Evolutionary conservation across 1,284 basidiomycete species (phyloP).

Genomic region (Apiotrichum brassicae): DNA sequence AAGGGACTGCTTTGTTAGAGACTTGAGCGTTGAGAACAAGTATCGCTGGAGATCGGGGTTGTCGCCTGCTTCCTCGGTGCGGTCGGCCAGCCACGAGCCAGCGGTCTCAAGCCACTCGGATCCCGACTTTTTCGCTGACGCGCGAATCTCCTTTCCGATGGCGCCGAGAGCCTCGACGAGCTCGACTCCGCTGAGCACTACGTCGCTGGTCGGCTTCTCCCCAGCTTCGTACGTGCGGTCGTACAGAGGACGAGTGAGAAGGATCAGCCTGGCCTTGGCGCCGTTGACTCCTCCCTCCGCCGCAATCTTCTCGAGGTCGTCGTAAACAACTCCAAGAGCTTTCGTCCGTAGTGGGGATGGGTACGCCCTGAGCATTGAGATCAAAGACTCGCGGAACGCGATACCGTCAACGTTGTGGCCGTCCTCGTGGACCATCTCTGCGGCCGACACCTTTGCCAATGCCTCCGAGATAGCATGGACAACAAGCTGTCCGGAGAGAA

Average conservation of each 20-base stretch:
- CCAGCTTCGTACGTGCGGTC: slow-evolving; percentile 39
- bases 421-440: slow-evolving; percentile 2
- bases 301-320: slow-evolving; percentile 23
- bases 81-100: slow-evolving; percentile 35
- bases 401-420: slow-evolving; percentile 20
- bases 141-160: slow-evolving; percentile 37
- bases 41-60: slow-evolving; percentile 34
- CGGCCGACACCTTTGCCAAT: slow-evolving; percentile 24
- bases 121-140: slow-evolving; percentile 13
- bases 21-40: slow-evolving; percentile 29
- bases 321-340: slow-evolving; percentile 35
- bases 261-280: slow-evolving; percentile 24
- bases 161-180: slow-evolving; percentile 36
- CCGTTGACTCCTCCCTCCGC: slow-evolving; percentile 3
- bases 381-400: slow-evolving; percentile 29
- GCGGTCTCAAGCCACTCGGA: slow-evolving; percentile 27
- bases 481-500: slow-evolving; percentile 44
- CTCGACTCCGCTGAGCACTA: slow-evolving; percentile 23
- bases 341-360: slow-evolving; percentile 39
- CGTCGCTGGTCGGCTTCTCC: slow-evolving; percentile 10
- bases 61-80: slow-evolving; percentile 19
- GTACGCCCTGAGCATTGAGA: slow-evolving; percentile 38
- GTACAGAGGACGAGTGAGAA: slow-evolving; percentile 33
- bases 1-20: slow-evolving; percentile 29
- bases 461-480: slow-evolving; percentile 39